A percentile compares a stretch with the other conserved stretches of the same genome.
These are phyloP conservation scores for Plantago lanceolata DNA, from an alignment of 305 asterid genomes.

Conservation along the genomic window DNA sequence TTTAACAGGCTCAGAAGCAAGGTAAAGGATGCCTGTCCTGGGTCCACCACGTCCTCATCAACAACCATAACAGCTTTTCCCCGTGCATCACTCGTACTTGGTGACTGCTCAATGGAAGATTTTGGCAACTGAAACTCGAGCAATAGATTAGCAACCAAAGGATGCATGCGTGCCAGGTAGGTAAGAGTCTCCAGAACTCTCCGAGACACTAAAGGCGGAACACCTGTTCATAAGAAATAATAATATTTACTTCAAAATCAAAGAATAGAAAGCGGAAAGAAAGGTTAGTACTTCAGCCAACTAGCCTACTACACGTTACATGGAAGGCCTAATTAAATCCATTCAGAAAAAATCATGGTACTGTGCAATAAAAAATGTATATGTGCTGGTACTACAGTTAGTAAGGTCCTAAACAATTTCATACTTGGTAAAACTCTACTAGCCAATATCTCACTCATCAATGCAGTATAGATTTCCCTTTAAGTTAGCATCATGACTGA, in stretches of 20 bases:
- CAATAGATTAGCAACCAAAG: slow-evolving; percentile 74
- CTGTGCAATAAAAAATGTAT: neutral
- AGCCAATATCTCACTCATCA: neutral
- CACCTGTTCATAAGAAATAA: slow-evolving; percentile 47
- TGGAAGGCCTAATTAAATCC: neutral
- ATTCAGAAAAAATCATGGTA: no score
- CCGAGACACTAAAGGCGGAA: slow-evolving; percentile 93
- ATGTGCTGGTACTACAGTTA: neutral
- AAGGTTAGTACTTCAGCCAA: neutral
- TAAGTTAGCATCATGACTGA: neutral
- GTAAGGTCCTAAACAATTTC: neutral
- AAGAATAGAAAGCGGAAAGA: neutral
- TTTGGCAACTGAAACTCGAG: slow-evolving; percentile 57
- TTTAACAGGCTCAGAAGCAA: slow-evolving; percentile 83
- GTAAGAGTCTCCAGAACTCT: slow-evolving; percentile 89
- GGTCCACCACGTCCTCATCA: slow-evolving; percentile 44
- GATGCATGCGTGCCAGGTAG: slow-evolving; percentile 84
- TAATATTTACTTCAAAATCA: neutral
- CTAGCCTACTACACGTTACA: neutral
- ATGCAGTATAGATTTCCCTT: neutral
- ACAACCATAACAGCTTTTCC: slow-evolving; percentile 61
- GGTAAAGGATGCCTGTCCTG: slow-evolving; percentile 58
- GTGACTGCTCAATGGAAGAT: slow-evolving; percentile 29
- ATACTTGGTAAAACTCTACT: neutral
- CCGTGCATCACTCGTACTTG: slow-evolving; percentile 41